Evolutionary conservation across 1,139 yeast species (phyloP), one percentile per base, ranked within the genome.

Genomic region (Taphrina pruni): DNA sequence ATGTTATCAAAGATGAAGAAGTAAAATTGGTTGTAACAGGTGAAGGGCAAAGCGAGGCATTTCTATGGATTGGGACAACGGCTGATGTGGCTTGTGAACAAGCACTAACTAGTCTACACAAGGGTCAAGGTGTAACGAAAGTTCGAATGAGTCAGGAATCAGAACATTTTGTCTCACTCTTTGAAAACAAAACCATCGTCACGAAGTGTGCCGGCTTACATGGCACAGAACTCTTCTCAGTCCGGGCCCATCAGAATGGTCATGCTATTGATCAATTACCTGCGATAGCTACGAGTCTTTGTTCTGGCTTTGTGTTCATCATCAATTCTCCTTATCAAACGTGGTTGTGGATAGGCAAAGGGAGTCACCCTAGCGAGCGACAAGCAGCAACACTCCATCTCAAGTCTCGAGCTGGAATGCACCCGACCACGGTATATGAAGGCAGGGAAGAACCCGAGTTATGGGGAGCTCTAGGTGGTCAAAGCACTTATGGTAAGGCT

Each of bases 271-370:
- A 64, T 46, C 50, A 64, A 26, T 20, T 64, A 7, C 39, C 60
- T 26, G 14, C 46, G 21, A 17, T 21, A 3, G 61, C 67, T 11
- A 8, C 67, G 6, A 21, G 46, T 14, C 36, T 64, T 12, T 64
- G 67, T 38, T 64, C 67, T 38, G 67, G 67, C 20, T 64, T 64
- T 46, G 57, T 26, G 3, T 64, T 35, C 36, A 12, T 64, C 14
- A 6, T 62, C 14, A 35, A 32, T 12, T n/a, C 21, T 20, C 35
- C 60, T 12, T 46, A 50, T 20, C n/a, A 32, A 43, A 38, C 38
- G 4, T 39, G 36, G 50, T 17, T 62, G 11, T 64, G 67, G 67
- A 20, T 45, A 12, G 67, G 67, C 20, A 56, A 39, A n/a, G 67
- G 67, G 5, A 48, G 55, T 26, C 45, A 32, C 9, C 43, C 66